Conservation (phyloP, 2,329 filamentous ascomycete species). For the Neonectria sp. region DNA sequence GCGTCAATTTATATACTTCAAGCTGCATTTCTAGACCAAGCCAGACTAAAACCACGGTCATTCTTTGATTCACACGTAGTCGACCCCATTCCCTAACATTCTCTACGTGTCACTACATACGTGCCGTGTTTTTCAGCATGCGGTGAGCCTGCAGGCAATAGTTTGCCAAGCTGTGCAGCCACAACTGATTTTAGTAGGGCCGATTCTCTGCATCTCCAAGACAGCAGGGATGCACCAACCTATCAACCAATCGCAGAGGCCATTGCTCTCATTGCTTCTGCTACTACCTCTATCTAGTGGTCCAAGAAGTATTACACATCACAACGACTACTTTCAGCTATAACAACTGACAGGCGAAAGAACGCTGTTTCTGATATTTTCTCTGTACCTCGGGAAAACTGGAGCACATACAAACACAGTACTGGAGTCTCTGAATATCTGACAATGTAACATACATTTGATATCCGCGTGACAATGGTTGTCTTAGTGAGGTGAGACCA, state of each 20-base stretch:
- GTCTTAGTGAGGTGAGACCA: background rate
- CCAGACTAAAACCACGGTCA: background rate
- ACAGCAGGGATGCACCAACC: no score
- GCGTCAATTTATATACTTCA: background rate
- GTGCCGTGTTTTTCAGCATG: background rate
- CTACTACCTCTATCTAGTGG: no score
- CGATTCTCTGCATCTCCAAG: no score
- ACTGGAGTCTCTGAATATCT: background rate
- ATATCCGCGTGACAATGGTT: background rate
- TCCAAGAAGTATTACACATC: no score
- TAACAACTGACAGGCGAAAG: no score
- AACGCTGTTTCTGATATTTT: no score
- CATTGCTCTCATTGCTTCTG: no score
- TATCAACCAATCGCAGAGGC: no score
- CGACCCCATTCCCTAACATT: background rate
- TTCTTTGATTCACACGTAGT: background rate
- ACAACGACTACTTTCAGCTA: no score
- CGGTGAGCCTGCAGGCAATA: background rate
- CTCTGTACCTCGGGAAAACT: no score
- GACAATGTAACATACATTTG: no score
- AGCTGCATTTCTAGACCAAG: background rate
- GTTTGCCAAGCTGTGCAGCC: background rate
- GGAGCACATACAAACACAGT: no score
- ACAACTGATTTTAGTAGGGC: background rate
- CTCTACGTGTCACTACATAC: background rate